Percentiles rank a stretch among this genome's conserved stretches.
phyloP scores from a whole-genome alignment of 1,284 basidiomycete species.

The Ustilago shanxiensis region DNA sequence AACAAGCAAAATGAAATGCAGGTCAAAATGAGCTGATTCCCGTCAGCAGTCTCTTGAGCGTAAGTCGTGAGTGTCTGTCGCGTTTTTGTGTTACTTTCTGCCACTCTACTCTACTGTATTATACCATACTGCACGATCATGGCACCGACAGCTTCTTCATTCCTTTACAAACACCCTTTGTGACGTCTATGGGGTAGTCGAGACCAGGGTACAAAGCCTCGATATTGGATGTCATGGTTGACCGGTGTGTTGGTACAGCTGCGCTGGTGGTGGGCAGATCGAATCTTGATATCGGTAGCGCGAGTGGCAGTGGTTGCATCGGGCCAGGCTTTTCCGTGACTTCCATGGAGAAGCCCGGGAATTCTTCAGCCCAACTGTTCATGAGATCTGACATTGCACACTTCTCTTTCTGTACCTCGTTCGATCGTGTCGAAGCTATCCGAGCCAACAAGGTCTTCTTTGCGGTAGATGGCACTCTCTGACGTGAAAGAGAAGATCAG shows the following conservation, averaged over 20 bases:
- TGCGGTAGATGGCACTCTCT: not conserved
- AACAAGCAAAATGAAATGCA: constrained; percentile 4
- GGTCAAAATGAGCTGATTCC: constrained; percentile 6
- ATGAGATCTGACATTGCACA: not conserved
- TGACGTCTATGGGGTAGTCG: not conserved
- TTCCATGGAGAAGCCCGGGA: not conserved
- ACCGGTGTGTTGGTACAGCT: too few relatives aligned
- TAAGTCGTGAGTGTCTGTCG: not conserved
- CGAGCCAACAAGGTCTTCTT: too few relatives aligned
- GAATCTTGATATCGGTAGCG: too few relatives aligned
- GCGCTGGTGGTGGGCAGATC: too few relatives aligned
- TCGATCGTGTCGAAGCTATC: not conserved
- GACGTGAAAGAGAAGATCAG: not conserved
- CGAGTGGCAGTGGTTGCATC: too few relatives aligned
- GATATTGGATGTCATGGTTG: not conserved
- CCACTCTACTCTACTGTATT: too few relatives aligned
- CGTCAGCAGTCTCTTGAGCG: too few relatives aligned
- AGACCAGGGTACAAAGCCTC: not conserved
- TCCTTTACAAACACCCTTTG: not conserved
- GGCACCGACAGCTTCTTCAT: not conserved
- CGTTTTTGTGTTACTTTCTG: not conserved
- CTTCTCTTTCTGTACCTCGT: not conserved
- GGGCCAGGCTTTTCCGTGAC: too few relatives aligned
- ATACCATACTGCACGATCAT: too few relatives aligned
- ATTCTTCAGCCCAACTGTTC: too few relatives aligned